phyloP scores from a whole-genome alignment of 75 land plant genomes.

The Sequoia sempervirens region DNA sequence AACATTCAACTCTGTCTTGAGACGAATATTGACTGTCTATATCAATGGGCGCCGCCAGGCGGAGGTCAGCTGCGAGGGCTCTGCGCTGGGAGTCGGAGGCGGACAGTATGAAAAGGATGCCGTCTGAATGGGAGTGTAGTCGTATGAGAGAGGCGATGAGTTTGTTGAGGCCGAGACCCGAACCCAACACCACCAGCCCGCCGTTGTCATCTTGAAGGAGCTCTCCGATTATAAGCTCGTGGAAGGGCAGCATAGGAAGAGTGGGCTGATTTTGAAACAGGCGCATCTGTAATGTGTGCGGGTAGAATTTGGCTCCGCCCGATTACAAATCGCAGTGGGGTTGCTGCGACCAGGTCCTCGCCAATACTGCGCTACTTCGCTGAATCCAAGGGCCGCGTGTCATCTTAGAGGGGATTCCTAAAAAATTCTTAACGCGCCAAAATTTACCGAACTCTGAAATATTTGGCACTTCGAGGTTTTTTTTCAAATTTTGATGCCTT shows the following conservation, averaged over 20 bases:
- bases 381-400: not conserved
- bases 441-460: too few species aligned
- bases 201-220: conserved; percentile 69
- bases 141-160: conserved; percentile 61
- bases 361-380: not conserved
- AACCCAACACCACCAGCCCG: conserved; percentile 69
- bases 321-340: not conserved
- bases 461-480: too few species aligned
- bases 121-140: conserved; percentile 56
- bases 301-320: not conserved
- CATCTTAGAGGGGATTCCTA: not conserved
- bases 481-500: too few species aligned
- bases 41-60: conserved; percentile 30
- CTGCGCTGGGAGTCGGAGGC: conserved; percentile 48
- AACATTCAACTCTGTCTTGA: conserved; percentile 55
- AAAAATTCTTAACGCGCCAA: too few species aligned
- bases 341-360: not conserved
- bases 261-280: not conserved
- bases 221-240: conserved; percentile 86
- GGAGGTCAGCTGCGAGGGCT: conserved; percentile 31
- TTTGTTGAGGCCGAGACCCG: conserved; percentile 64
- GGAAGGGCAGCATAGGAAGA: conserved; percentile 53
- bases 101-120: conserved; percentile 75
- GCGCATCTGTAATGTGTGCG: not conserved
- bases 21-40: conserved; percentile 72